phyloP scores from a whole-genome alignment of 768 basidiomycete genomes.

The Solioccasus polychromus region DNA sequence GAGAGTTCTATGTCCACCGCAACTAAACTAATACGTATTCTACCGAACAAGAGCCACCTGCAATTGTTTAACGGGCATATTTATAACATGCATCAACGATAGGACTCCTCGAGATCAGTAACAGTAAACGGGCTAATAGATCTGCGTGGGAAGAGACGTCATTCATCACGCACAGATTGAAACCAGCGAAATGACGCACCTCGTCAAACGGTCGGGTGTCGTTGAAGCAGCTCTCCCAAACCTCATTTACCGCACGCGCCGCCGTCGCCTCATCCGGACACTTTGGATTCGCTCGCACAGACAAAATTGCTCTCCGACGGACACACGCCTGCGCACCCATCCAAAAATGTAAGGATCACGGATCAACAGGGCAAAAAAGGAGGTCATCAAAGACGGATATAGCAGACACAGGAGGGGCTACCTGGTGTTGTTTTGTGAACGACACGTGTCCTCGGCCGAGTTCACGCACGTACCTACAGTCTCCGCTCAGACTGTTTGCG shows the following conservation, averaged over 20 bases:
- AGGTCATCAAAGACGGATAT: slow-evolving; percentile 12
- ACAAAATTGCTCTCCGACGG: slow-evolving; percentile 79
- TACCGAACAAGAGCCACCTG: neutral
- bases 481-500: slow-evolving; percentile 90
- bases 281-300: slow-evolving; percentile 75
- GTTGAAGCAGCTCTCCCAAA: slow-evolving; percentile 94
- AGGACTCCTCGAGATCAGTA: neutral
- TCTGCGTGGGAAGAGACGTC: slow-evolving; percentile 26
- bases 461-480: slow-evolving; percentile 86
- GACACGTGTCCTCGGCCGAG: slow-evolving; percentile 69
- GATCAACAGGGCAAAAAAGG: slow-evolving; percentile 5
- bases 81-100: no score
- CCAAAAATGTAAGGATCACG: slow-evolving; percentile 6
- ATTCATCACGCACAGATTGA: neutral
- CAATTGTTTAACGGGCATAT: no score
- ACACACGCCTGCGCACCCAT: slow-evolving; percentile 68
- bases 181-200: slow-evolving; percentile 40
- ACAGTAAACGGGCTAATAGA: slow-evolving; percentile 25
- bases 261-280: slow-evolving; percentile 77
- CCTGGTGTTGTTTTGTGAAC: slow-evolving; percentile 95
- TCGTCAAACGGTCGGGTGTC: slow-evolving; percentile 98
- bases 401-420: slow-evolving; percentile 28
- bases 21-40: slow-evolving; percentile 8
- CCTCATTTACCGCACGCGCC: slow-evolving; percentile 90
- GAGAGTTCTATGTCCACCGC: slow-evolving; percentile 11